Conservation (phyloP, 1,139 yeast genomes). For the Yamadazyma conglobata region DNA sequence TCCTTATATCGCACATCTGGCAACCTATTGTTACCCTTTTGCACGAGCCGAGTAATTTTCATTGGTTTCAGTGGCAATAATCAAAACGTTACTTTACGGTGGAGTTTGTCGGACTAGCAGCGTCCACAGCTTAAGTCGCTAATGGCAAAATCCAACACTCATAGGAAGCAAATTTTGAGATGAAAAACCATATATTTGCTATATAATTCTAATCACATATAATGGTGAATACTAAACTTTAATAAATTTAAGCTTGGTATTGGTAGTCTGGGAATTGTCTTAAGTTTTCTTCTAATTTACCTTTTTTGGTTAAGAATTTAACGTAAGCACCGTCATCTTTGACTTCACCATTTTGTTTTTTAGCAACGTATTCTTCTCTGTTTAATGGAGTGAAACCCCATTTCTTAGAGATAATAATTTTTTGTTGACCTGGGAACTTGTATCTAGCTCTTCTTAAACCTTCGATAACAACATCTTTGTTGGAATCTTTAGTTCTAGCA, state of each 20-base stretch:
- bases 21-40: too few species aligned
- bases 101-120: too few species aligned
- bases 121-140: too few species aligned
- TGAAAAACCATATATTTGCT: too few species aligned
- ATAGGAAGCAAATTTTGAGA: too few species aligned
- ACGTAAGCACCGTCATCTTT: slow-evolving; percentile 99
- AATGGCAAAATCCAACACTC: too few species aligned
- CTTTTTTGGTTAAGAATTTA: slow-evolving; percentile 96
- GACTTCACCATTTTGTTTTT: slow-evolving; percentile 96
- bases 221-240: slow-evolving; percentile 1
- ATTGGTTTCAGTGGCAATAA: too few species aligned
- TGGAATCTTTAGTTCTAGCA: slow-evolving; percentile 96
- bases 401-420: slow-evolving; percentile 97
- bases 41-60: too few species aligned
- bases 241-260: slow-evolving; percentile 35
- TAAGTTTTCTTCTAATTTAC: slow-evolving; percentile 90
- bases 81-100: too few species aligned
- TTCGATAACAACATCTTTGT: slow-evolving; percentile 96
- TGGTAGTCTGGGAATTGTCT: slow-evolving; percentile 93
- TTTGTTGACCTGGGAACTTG: slow-evolving; percentile 99
- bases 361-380: slow-evolving; percentile 94
- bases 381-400: slow-evolving; percentile 99
- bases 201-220: too few species aligned
- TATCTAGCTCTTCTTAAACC: slow-evolving; percentile 99
- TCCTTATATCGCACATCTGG: too few species aligned